phyloP scores from a whole-genome alignment of 2,329 filamentous ascomycete species.

The Trichoderma gracile region DNA sequence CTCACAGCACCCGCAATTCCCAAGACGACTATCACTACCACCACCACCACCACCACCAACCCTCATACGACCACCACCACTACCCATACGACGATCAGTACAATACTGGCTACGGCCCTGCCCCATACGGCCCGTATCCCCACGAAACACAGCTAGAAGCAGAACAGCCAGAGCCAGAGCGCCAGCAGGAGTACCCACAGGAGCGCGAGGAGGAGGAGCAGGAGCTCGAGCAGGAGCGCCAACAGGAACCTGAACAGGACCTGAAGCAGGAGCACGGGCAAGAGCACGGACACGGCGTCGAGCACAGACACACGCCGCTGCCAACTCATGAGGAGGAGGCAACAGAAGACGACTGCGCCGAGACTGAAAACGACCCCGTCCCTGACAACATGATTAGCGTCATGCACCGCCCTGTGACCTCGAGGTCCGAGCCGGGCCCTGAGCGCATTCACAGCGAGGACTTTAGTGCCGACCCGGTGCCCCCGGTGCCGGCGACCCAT shows the following conservation, averaged over 20 bases:
- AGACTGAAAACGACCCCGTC: constrained; percentile 8
- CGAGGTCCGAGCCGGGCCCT: constrained; percentile 26
- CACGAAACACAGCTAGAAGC: background rate
- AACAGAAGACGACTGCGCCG: constrained; percentile 17
- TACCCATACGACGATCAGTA: constrained; percentile 15
- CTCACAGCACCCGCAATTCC: constrained; percentile 36
- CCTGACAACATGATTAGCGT: constrained; percentile 15
- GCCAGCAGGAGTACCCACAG: no score
- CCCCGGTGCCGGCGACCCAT: constrained; percentile 29
- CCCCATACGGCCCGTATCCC: constrained; percentile 1
- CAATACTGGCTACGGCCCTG: constrained; percentile 2
- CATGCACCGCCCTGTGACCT: constrained; percentile 25
- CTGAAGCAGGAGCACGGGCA: constrained; percentile 27
- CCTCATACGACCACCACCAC: constrained; percentile 14
- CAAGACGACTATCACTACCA: constrained; percentile 38
- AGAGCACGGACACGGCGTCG: background rate
- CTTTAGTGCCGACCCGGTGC: constrained; percentile 25
- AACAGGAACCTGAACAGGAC: constrained; percentile 46
- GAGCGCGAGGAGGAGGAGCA: background rate
- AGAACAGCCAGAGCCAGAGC: background rate
- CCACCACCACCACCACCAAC: constrained; percentile 9
- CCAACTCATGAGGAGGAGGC: constrained; percentile 27
- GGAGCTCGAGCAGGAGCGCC: constrained; percentile 47
- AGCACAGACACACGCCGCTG: constrained; percentile 10
- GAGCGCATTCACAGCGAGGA: constrained; percentile 5